Evolutionary conservation across 208 protist species (phyloP), one percentile per base, ranked within the genome.

Genomic region (Leishmania tropica): DNA sequence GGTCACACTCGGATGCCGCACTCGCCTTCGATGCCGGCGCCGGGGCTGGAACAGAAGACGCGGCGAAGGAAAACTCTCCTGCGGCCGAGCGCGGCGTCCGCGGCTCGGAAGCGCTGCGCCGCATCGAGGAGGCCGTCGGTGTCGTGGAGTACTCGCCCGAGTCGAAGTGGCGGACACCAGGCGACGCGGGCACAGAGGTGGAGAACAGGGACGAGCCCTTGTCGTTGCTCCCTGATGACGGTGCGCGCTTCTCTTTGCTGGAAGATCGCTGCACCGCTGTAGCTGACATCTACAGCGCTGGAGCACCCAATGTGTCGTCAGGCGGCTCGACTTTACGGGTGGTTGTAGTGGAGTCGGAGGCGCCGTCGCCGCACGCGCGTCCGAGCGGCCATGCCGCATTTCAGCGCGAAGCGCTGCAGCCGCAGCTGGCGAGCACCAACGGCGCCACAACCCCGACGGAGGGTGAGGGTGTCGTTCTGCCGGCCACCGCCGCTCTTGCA

Each of bases 111-210:
- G 65, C 7, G 56, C 78, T 86, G 78, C 83, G 83, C 4, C 83
- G 83, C 67, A 72, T 47, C 17, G 83, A 86, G 54, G 83, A 82
- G 45, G 73, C 78, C 28, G 58, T 58, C 8, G 51, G 64, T 11
- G 78, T 83, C 54, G 73, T 83, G 51, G 83, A 81, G 75, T 86
- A 86, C 68, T 86, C 83, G 7, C 83, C 83, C 7, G 83, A 75
- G 65, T 67, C 78, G 53, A 48, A 56, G 5, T 64, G 78, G 65
- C 28, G 76, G 19, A n/a, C 65, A 73, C 2, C 37, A 64, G 8
- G 40, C 47, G 53, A 74, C 17, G 37, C 17, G 5, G 19, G 19
- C 47, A 48, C 15, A 53, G 40, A 37, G 65, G 54, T 5, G 21
- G 74, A 31, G 21, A 37, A 45, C 28, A 42, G 1, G 24, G 78